These are phyloP conservation scores for Musa troglodytarum DNA, from an alignment of 176 grass and related monocot species.

Conservation along the genomic window DNA sequence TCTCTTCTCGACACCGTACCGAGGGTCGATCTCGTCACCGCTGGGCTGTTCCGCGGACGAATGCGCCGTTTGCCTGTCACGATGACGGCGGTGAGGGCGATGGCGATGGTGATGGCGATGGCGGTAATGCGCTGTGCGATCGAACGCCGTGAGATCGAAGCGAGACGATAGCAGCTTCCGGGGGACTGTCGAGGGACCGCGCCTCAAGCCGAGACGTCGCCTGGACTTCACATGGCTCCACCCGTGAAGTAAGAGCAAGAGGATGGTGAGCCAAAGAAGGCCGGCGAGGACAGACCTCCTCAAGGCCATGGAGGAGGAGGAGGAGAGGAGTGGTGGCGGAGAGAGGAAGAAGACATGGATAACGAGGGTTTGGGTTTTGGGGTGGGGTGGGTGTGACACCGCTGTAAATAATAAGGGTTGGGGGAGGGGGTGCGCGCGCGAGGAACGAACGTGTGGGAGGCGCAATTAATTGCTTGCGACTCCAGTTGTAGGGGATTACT, in stretches of 20 bases:
- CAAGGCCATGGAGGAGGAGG: slow-evolving; percentile 43
- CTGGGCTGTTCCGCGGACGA: background rate
- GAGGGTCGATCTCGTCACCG: slow-evolving; percentile 37
- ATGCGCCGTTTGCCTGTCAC: slow-evolving; percentile 16
- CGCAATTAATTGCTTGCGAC: slow-evolving; percentile 55
- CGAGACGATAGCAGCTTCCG: slow-evolving; percentile 42
- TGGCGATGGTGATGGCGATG: slow-evolving; percentile 17
- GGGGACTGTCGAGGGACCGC: background rate
- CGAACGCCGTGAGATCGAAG: slow-evolving; percentile 2
- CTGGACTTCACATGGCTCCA: background rate
- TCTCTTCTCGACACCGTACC: slow-evolving; percentile 64
- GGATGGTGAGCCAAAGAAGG: slow-evolving; percentile 53
- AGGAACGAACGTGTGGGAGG: background rate
- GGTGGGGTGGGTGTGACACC: slow-evolving; percentile 11
- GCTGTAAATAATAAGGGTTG: slow-evolving; percentile 10
- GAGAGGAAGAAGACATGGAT: slow-evolving; percentile 25
- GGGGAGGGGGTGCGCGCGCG: background rate
- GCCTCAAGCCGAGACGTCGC: background rate
- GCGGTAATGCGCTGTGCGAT: background rate
- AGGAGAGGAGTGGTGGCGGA: slow-evolving; percentile 7
- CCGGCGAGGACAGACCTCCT: slow-evolving; percentile 22
- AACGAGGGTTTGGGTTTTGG: slow-evolving; percentile 23
- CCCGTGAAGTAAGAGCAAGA: slow-evolving; percentile 47
- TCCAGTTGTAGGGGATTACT: slow-evolving; percentile 38
- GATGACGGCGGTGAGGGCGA: background rate